Evolutionary conservation across 78 protist species (phyloP).

Genomic region (Dictyostelium purpureum): DNA sequence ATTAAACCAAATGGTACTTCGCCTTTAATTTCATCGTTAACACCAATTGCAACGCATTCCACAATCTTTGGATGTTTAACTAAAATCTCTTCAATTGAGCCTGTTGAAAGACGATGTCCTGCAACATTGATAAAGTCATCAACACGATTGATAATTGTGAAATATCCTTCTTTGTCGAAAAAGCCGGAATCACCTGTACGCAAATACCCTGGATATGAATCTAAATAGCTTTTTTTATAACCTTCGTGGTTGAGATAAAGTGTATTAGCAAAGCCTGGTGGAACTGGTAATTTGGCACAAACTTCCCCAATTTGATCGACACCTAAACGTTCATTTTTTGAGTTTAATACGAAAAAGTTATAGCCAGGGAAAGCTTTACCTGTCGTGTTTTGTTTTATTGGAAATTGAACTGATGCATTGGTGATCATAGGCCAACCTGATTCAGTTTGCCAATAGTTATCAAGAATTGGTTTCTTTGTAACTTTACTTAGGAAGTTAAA

Average conservation of each 20-base stretch:
- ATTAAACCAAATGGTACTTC: constrained; percentile 86
- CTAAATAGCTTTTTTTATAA: constrained; percentile 57
- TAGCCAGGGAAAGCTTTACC: constrained; percentile 85
- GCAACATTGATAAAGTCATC: constrained; percentile 95
- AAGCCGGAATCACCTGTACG: constrained; percentile 88
- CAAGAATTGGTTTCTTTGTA: constrained; percentile 46
- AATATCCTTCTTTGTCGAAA: constrained; percentile 69
- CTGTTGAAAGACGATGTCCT: constrained; percentile 91
- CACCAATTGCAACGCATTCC: constrained; percentile 92
- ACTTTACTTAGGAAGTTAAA: background rate
- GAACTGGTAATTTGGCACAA: constrained; percentile 80
- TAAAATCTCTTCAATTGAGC: constrained; percentile 81
- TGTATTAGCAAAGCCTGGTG: constrained; percentile 80
- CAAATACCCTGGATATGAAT: constrained; percentile 62
- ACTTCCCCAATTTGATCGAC: constrained; percentile 72
- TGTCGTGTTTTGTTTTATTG: constrained; percentile 18
- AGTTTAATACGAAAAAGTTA: constrained; percentile 18
- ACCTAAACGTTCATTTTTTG: background rate
- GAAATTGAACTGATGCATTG: constrained; percentile 11
- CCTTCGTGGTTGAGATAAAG: constrained; percentile 73
- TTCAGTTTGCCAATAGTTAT: constrained; percentile 82
- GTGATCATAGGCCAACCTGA: constrained; percentile 69
- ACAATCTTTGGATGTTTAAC: constrained; percentile 36
- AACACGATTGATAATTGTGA: constrained; percentile 83
- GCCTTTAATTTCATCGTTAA: constrained; percentile 86